These are phyloP conservation scores for Madurella fahalii DNA, from an alignment of 2,329 filamentous ascomycete species.

Conservation along the genomic window DNA sequence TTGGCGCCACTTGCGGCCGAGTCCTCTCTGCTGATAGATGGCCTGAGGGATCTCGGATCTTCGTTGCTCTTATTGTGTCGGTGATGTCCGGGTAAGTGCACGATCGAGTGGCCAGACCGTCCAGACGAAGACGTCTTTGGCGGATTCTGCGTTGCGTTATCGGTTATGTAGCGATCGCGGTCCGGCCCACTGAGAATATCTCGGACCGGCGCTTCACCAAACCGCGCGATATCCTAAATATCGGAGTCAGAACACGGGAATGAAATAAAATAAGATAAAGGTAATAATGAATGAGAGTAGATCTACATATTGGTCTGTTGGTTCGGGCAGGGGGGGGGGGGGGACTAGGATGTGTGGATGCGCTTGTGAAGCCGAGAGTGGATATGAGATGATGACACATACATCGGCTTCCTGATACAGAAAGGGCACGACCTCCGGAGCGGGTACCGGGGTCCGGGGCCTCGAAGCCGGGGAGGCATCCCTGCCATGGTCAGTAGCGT, in stretches of 20 bases:
- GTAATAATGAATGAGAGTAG: not conserved
- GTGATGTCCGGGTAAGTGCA: constrained; percentile 61
- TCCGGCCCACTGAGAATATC: constrained; percentile 66
- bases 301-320: constrained; percentile 2
- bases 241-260: constrained; percentile 7
- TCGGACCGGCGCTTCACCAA: constrained; percentile 73
- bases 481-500: constrained; percentile 65
- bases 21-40: constrained; percentile 73
- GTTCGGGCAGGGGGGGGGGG: constrained; percentile 21
- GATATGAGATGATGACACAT: constrained; percentile 35
- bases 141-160: constrained; percentile 43
- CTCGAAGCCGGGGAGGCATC: constrained; percentile 74
- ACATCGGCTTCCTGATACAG: constrained; percentile 84
- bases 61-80: constrained; percentile 69
- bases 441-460: constrained; percentile 79
- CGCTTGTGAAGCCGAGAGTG: constrained; percentile 8
- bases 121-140: constrained; percentile 62
- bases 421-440: constrained; percentile 96
- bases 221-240: constrained; percentile 68
- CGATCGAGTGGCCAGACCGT: constrained; percentile 55
- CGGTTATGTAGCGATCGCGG: constrained; percentile 60
- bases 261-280: not conserved
- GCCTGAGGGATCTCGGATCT: constrained; percentile 61
- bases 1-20: constrained; percentile 52
- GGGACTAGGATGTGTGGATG: constrained; percentile 11